Percentiles rank a stretch among this genome's conserved stretches.
Evolutionary conservation across 1,284 basidiomycete genomes (phyloP).

Genomic region (Leccinum fuscescens): DNA sequence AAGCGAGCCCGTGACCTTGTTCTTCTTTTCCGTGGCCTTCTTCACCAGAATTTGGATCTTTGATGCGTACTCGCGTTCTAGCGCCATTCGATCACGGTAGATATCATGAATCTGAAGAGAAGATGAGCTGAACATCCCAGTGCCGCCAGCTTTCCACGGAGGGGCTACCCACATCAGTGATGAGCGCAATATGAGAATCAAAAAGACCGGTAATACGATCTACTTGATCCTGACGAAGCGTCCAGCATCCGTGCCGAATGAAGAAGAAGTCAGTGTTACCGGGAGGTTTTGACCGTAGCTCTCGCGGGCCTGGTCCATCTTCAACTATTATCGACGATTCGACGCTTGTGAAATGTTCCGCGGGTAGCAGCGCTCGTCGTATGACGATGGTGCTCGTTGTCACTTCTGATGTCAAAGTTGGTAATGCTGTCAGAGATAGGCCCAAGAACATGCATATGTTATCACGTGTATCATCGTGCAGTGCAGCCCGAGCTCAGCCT

Average conservation of each 20-base stretch:
- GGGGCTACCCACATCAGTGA: constrained; percentile 52
- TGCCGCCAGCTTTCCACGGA: not conserved
- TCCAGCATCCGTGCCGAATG: constrained; percentile 11
- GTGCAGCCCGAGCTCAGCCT: too few relatives aligned
- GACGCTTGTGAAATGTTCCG: not conserved
- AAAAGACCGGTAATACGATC: constrained; percentile 51
- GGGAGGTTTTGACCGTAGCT: constrained; percentile 51
- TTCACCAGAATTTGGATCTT: constrained; percentile 65
- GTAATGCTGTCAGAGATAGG: not conserved
- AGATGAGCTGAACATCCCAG: constrained; percentile 5
- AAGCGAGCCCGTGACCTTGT: constrained; percentile 50
- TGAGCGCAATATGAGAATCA: constrained; percentile 61
- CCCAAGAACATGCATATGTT: not conserved
- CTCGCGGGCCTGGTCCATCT: constrained; percentile 26
- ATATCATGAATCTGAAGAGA: constrained; percentile 62
- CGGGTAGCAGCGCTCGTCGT: not conserved
- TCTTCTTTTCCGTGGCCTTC: constrained; percentile 70
- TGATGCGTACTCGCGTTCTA: constrained; percentile 74
- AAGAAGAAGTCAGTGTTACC: constrained; percentile 33
- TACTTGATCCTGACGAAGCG: constrained; percentile 50
- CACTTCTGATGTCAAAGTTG: not conserved
- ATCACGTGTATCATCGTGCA: not conserved
- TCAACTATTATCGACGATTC: not conserved
- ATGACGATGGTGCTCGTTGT: not conserved
- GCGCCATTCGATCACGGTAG: constrained; percentile 58